These are phyloP conservation scores for Raffaelea albimanens DNA, from an alignment of 2,329 filamentous ascomycete species.

Conservation along the genomic window DNA sequence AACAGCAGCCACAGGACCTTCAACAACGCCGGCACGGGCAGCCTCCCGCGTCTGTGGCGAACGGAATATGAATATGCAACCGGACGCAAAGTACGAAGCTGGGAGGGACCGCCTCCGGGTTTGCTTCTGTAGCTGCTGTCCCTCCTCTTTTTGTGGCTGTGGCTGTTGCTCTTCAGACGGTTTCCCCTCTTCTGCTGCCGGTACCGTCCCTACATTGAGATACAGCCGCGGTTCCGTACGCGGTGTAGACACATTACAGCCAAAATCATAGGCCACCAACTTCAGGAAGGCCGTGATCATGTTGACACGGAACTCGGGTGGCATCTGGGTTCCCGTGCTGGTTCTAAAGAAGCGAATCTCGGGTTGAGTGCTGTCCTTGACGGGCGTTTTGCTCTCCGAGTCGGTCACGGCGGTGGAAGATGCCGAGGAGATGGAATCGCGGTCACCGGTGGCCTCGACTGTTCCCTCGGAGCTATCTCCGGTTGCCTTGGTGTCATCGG, in stretches of 20 bases:
- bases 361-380: constrained; percentile 5
- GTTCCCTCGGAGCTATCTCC: constrained; percentile 10
- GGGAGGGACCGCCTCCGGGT: constrained; percentile 9
- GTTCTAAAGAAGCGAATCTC: constrained; percentile 32
- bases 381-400: constrained; percentile 8
- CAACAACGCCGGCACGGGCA: constrained; percentile 48
- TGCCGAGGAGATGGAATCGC: constrained; percentile 8
- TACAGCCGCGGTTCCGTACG: constrained; percentile 51
- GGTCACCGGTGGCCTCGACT: constrained; percentile 4
- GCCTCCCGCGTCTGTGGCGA: constrained; percentile 49
- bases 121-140: neutral
- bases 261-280: constrained; percentile 56
- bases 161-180: neutral
- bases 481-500: constrained; percentile 2
- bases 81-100: constrained; percentile 48
- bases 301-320: constrained; percentile 45
- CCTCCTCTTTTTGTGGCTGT: neutral
- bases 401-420: constrained; percentile 9
- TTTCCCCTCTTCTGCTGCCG: neutral
- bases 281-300: constrained; percentile 53
- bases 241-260: constrained; percentile 48
- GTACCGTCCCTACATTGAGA: constrained; percentile 22
- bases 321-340: constrained; percentile 44
- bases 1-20: constrained; percentile 53
- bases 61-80: constrained; percentile 51